Evolutionary conservation across 139 green algal species (phyloP), one percentile per base, ranked within the genome.

Genomic region (Deuterostichococcus epilithicus): DNA sequence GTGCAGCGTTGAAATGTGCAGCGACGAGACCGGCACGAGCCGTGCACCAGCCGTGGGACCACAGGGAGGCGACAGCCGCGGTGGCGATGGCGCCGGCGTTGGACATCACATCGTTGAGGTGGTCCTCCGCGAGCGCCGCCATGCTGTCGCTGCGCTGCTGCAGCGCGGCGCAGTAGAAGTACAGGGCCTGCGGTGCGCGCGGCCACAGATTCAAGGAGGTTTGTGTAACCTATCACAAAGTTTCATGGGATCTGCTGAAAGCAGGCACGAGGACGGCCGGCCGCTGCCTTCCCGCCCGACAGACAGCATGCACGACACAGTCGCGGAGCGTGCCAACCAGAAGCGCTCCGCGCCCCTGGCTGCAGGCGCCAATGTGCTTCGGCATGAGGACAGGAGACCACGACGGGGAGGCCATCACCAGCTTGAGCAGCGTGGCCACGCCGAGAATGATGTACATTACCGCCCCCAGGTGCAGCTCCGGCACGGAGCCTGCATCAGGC

Each of bases 61-160:
- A 78, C 0, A 44, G 2, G 34, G 68, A 70, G n/a, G 78, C 70
- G 6, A 83, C 65, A 26, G 74, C 67, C 3, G 84, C 84, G 30
- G 87, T 76, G 13, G 71, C 74, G 20, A 92, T 68, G 13, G 86
- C 89, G 6, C 69, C 84, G 38, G 86, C 39, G 76, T 94, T 94
- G 73, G 44, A 82, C 66, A 89, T 60, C 28, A 92, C 73, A 20
- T 78, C 73, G 18, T 78, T 78, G 28, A 78, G 44, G 36, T 80
- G 76, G 47, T 80, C 76, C 68, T 80, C 76, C 1, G 76, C 76
- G 3, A 80, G 68, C 1, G 76, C 76, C 0, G 8, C 65, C 66
- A 73, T 69, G 20, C 25, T 39, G 59, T 63, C 76, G 36, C 42
- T 75, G 44, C 26, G n/a, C 33, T 36, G 23, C 47, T 80, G 58